Conservation (phyloP, 495 filamentous ascomycete genomes). For the Symbiotaphrina buchneri region DNA sequence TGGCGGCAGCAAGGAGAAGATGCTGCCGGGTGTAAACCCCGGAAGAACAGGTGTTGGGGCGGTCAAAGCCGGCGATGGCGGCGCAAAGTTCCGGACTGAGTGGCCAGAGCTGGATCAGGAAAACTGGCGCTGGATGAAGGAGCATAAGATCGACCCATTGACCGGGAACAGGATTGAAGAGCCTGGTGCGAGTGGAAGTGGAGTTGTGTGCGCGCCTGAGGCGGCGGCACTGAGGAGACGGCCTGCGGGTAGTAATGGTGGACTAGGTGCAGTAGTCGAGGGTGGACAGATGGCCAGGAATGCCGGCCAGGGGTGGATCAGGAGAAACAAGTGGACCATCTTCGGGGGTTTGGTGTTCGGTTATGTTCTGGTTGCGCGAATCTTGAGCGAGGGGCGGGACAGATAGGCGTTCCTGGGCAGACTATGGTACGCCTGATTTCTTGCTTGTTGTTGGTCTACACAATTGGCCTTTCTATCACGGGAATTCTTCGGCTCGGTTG, state of each 20-base stretch:
- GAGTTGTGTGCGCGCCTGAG: constrained; percentile 9
- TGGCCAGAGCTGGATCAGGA: constrained; percentile 81
- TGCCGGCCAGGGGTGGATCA: constrained; percentile 1
- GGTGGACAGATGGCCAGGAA: constrained; percentile 2
- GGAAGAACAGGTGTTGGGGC: constrained; percentile 27
- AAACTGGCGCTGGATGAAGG: constrained; percentile 86
- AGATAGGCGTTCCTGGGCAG: no score
- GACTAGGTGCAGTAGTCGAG: constrained; percentile 3
- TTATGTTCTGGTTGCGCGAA: constrained; percentile 1
- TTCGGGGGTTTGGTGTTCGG: not conserved
- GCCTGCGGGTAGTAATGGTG: not conserved
- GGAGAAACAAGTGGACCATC: constrained; percentile 1
- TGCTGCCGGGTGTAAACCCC: constrained; percentile 19
- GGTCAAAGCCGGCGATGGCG: constrained; percentile 71
- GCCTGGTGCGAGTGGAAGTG: constrained; percentile 6
- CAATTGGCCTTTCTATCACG: no score
- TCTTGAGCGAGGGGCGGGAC: constrained; percentile 1
- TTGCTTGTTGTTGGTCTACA: no score
- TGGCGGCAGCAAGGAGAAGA: constrained; percentile 49
- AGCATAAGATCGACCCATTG: constrained; percentile 54
- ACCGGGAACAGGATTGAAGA: constrained; percentile 39
- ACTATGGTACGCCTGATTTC: no score
- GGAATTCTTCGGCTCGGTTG: no score
- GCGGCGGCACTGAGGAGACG: constrained; percentile 2
- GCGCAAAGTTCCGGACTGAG: constrained; percentile 67